Base-by-base conservation (phyloP, 768 basidiomycete species). In the Boletus rufocinnamomeus region DNA sequence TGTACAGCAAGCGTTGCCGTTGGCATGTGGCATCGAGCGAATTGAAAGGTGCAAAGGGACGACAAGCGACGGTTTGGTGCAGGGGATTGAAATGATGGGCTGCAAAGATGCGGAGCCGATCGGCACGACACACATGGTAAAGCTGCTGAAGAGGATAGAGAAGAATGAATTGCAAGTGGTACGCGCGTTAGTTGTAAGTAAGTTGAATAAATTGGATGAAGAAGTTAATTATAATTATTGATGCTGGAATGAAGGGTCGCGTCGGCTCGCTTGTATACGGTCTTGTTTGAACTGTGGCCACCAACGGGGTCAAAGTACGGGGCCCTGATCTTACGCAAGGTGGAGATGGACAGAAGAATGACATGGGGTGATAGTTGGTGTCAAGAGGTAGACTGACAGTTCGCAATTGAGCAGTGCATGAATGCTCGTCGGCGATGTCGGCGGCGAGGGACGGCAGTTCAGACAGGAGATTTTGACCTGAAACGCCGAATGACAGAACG, bases 211-310 rank as follows among this genome's bases (percentile, higher is more conserved):
- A 19, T 4, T 16, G 34, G n/a, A 21, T 50, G 34, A 35, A 13
- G 3, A 25, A 6, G 5, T 21, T 17, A 13, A 56, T 34, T 2
- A 45, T 17, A 13, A 56, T 34, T 2, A 45, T 32, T 3, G 27
- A 25, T 35, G 38, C 1, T 30, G 34, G 45, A 62, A 62, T 62
- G 56, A 49, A 62, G 54, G 61, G 61, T 52, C 61, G 50, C 8
- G 19, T 62, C 61, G 61, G 60, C 60, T 56, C 53, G 34, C 1
- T 37, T 25, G 17, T 9, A 19, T n/a, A n/a, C n/a, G 54, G 11
- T 56, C 25, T 4, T 1, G 57, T 19, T 19, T 56, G 37, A 40
- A 41, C 5, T 51, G 23, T 19, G 21, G 45, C 2, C 4, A 23
- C 43, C 40, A 25, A 21, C 40, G 23, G 46, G 32, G 41, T 41